A percentile compares a stretch with the other conserved stretches of the same genome.
These are phyloP conservation scores for Penstemon davidsonii DNA, from an alignment of 257 asterid species.

Conservation along the genomic window DNA sequence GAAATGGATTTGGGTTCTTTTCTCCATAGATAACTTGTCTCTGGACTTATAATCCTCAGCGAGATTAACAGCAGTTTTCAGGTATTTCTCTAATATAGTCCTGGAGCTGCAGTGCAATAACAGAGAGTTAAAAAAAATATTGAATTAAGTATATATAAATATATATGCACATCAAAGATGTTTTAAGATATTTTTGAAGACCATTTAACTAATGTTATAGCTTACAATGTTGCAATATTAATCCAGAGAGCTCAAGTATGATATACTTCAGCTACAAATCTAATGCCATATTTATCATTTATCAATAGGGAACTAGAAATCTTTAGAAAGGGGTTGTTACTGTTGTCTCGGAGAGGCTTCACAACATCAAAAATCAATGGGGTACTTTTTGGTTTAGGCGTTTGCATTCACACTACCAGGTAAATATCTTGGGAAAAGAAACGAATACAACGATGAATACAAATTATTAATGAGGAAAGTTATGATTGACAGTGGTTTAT, in stretches of 20 bases:
- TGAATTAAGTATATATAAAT: background rate
- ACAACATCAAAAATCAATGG: slow-evolving; percentile 15
- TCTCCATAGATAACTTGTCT: slow-evolving; percentile 55
- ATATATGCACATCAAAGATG: slow-evolving; percentile 1
- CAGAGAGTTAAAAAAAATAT: slow-evolving; percentile 16
- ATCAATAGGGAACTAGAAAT: background rate
- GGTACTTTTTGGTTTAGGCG: background rate
- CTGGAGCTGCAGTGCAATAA: slow-evolving; percentile 71
- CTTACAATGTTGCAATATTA: slow-evolving; percentile 4
- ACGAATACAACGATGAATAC: too few species aligned
- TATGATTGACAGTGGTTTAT: too few species aligned
- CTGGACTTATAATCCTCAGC: slow-evolving; percentile 63
- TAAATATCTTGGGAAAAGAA: too few species aligned
- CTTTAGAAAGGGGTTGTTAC: background rate
- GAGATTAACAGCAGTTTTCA: slow-evolving; percentile 83
- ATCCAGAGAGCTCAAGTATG: slow-evolving; percentile 23
- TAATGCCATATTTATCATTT: slow-evolving; percentile 12
- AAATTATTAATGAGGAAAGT: too few species aligned
- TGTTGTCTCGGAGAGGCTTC: slow-evolving; percentile 2
- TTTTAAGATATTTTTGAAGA: slow-evolving; percentile 4
- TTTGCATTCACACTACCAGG: slow-evolving; percentile 1
- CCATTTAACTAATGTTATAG: slow-evolving; percentile 2
- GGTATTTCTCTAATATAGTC: slow-evolving; percentile 88
- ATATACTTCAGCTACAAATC: slow-evolving; percentile 11
- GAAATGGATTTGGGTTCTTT: slow-evolving; percentile 91